Evolutionary conservation across 371 early-diverging fungal genomes (phyloP).

Genomic region (Haplosporangium sp.): DNA sequence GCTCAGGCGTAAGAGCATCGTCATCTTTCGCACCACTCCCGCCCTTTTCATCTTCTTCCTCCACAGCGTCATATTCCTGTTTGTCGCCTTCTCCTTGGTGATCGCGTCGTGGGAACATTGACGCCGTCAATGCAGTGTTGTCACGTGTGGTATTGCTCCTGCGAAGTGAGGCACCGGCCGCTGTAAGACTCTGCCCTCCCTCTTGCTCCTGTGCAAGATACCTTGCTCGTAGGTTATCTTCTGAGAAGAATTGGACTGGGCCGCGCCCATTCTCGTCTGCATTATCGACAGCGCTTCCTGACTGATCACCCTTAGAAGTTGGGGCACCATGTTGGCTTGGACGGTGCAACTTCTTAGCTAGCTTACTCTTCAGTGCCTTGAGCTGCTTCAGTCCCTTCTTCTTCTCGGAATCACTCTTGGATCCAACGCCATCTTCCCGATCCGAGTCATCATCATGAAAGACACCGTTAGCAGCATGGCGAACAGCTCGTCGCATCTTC

Average conservation of each 20-base stretch:
- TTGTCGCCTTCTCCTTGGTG: conserved; percentile 31
- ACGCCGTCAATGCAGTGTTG: background rate
- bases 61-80: conserved; percentile 34
- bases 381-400: conserved; percentile 52
- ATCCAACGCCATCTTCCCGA: conserved; percentile 41
- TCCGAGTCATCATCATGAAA: conserved; percentile 52
- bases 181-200: conserved; percentile 40
- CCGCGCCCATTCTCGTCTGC: conserved; percentile 22
- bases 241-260: conserved; percentile 54
- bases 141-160: conserved; percentile 54
- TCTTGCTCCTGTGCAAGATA: conserved; percentile 43
- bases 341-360: conserved; percentile 51
- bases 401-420: conserved; percentile 55
- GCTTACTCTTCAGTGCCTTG: conserved; percentile 50
- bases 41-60: conserved; percentile 7
- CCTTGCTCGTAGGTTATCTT: conserved; percentile 48
- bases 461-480: conserved; percentile 40
- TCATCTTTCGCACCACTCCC: conserved; percentile 1
- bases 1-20: background rate
- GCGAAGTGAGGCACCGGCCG: conserved; percentile 40
- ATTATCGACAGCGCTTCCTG: conserved; percentile 5
- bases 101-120: conserved; percentile 8
- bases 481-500: conserved; percentile 41
- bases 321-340: conserved; percentile 36
- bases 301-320: conserved; percentile 12